A percentile compares a stretch with the other conserved stretches of the same genome.
These are phyloP conservation scores for Penicillium nordicum DNA, from an alignment of 2,329 filamentous ascomycete genomes.

Conservation along the genomic window DNA sequence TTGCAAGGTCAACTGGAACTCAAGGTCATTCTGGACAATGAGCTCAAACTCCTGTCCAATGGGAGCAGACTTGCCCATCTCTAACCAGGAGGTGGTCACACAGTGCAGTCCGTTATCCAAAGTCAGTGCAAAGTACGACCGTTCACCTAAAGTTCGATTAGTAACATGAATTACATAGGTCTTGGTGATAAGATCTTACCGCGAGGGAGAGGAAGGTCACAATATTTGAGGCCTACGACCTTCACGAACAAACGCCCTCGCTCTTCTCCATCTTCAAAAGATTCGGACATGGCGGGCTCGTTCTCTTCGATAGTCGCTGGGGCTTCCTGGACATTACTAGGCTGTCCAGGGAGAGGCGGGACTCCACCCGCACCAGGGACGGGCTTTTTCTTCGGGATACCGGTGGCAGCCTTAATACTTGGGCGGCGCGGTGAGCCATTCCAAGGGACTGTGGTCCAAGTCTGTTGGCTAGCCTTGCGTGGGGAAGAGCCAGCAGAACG, in stretches of 20 bases:
- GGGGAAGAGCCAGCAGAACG: constrained; percentile 67
- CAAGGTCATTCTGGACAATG: constrained; percentile 94
- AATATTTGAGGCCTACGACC: constrained; percentile 95
- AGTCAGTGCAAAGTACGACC: constrained; percentile 90
- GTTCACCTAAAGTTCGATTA: constrained; percentile 62
- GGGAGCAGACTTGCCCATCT: constrained; percentile 84
- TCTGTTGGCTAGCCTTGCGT: constrained; percentile 78
- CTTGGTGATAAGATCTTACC: constrained; percentile 57
- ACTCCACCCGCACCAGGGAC: constrained; percentile 65
- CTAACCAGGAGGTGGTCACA: constrained; percentile 92
- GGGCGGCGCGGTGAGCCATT: constrained; percentile 72
- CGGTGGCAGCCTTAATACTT: constrained; percentile 57
- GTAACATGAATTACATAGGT: neutral
- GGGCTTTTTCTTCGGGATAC: constrained; percentile 59
- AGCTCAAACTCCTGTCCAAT: constrained; percentile 98
- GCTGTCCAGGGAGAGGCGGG: constrained; percentile 82
- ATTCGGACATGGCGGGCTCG: constrained; percentile 57
- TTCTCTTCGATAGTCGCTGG: constrained; percentile 68
- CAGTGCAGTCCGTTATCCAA: constrained; percentile 98
- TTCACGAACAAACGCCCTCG: constrained; percentile 93
- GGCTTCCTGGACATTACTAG: constrained; percentile 67
- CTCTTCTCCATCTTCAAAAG: constrained; percentile 75
- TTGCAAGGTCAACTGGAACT: constrained; percentile 95
- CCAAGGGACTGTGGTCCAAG: constrained; percentile 97
- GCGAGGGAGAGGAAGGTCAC: constrained; percentile 79